phyloP scores from a whole-genome alignment of 345 rosid genomes.

The Eucalyptus polybractea region DNA sequence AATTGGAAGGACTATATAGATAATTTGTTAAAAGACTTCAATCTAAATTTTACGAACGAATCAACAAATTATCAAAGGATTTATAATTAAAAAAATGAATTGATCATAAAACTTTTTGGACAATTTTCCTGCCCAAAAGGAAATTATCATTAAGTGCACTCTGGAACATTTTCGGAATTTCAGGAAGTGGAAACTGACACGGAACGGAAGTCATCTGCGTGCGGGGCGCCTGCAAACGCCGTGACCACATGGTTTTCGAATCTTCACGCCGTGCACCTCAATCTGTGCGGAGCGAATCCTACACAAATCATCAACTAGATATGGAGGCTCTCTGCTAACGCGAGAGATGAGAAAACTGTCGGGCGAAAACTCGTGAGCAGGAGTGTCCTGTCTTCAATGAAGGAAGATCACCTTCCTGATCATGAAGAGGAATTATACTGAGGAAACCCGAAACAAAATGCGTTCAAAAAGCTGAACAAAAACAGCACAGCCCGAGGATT shows the following conservation, averaged over 20 bases:
- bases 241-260: not conserved
- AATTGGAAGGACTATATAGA: fast-evolving
- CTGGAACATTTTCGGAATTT: not conserved
- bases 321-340: not conserved
- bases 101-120: too few species aligned
- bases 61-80: too few species aligned
- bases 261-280: not conserved
- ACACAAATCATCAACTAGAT: not conserved
- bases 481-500: not conserved
- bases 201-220: not conserved
- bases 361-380: not conserved
- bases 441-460: not conserved
- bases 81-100: too few species aligned
- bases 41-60: too few species aligned
- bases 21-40: too few species aligned
- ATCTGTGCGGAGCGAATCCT: not conserved
- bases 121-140: fast-evolving
- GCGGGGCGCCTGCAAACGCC: not conserved
- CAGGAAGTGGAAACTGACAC: not conserved
- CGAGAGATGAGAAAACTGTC: not conserved
- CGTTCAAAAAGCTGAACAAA: not conserved
- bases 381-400: not conserved
- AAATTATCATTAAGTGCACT: not conserved
- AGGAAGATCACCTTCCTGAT: not conserved
- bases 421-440: not conserved